Base-by-base conservation (phyloP, 2,329 filamentous ascomycete genomes). In the Trichoderma breve region DNA sequence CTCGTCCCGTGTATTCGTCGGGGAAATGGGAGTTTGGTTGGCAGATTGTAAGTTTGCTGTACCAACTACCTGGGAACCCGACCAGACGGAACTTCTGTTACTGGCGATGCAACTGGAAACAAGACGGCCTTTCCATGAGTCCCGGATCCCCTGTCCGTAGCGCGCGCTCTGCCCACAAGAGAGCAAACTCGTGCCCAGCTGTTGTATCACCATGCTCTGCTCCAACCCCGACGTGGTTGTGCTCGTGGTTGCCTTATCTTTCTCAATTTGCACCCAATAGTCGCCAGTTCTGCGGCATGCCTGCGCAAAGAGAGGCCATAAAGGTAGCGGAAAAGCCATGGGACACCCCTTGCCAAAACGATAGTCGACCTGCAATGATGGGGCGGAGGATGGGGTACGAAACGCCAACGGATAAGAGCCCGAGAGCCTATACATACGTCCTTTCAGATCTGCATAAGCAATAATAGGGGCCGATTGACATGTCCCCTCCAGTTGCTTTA, bases 381-480 rank as follows among this genome's bases (percentile, higher is more conserved):
- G 57, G 57, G 66, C 66, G 57, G 66, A 32, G 57, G 51, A 51
- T 62, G 34, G 43, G 26, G 18, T 24, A 39, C 18, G 28, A 24
- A 34, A 34, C 21, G 36, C n/a, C 28, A 43, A 36, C 65, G 65
- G 65, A 60, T 69, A 43, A 32, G 55, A 51, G 66, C 39, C 66
- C 55, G 34, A 34, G 26, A 32, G 32, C 24, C 18, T 51, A 18
- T 43, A 7, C 39, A 6, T 18, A 51, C n/a, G 28, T 53, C 28
- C 28, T 47, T 60, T 32, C 24, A 43, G 65, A 68, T 68, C 65
- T 68, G 65, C 66, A 70, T 36, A 53, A 51, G 34, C 28, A 66
- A 62, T 32, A 43, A 26, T 55, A 57, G 65, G 28, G 24, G 36
- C 57, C 28, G 28, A 69, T 51, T 43, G 9, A n/a, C 28, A 51